A percentile compares a stretch with the other conserved stretches of the same genome.
Evolutionary conservation across 305 asterid species (phyloP).

Genomic region (Fraxinus sp.): DNA sequence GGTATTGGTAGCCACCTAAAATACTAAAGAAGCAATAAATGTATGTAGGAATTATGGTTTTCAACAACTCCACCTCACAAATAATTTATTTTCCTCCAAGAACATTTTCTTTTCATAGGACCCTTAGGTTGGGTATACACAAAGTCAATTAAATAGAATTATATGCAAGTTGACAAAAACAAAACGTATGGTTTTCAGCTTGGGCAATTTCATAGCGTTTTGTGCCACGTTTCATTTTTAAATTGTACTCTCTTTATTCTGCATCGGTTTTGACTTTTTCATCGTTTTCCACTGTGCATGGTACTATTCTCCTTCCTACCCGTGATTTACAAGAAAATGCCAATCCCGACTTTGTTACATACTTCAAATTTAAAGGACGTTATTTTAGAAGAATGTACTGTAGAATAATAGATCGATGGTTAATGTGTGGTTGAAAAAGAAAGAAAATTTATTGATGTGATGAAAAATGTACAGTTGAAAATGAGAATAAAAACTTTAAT

Average conservation of each 20-base stretch:
- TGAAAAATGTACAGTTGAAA: too few relatives aligned
- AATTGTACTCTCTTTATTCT: constrained; percentile 21
- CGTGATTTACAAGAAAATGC: not conserved
- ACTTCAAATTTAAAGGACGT: too few relatives aligned
- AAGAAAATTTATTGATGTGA: too few relatives aligned
- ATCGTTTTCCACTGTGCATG: not conserved
- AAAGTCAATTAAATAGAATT: constrained; percentile 6
- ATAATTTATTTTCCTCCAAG: constrained; percentile 12
- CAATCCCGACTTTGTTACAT: not conserved
- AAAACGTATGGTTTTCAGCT: not conserved
- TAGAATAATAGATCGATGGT: too few relatives aligned
- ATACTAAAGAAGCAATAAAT: constrained; percentile 53
- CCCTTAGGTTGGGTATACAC: not conserved
- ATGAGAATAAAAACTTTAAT: too few relatives aligned
- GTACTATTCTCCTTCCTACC: not conserved
- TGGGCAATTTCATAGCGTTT: not conserved
- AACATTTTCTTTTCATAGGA: not conserved
- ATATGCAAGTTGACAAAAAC: constrained; percentile 5
- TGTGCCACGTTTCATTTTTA: constrained; percentile 34
- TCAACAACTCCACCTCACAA: constrained; percentile 60
- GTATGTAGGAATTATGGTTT: constrained; percentile 24
- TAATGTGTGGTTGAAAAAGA: too few relatives aligned
- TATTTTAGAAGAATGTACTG: too few relatives aligned
- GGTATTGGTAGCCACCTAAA: constrained; percentile 43
- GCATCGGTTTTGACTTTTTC: constrained; percentile 40